Evolutionary conservation across 352 stramenopile species (phyloP), one percentile per base, ranked within the genome.

Genomic region (Thalassiosira allenii): DNA sequence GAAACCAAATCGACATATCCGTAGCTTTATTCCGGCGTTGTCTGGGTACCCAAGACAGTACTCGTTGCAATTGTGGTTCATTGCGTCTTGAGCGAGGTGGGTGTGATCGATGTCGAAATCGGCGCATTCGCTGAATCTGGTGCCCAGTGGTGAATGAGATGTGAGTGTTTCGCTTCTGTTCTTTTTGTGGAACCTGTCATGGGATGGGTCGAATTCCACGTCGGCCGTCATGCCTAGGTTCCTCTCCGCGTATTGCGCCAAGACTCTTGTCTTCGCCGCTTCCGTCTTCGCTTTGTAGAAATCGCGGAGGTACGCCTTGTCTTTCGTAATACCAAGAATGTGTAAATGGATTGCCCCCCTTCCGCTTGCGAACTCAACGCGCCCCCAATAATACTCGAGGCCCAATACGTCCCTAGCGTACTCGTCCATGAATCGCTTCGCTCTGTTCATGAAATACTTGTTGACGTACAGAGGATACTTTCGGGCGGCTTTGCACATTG

Each of bases 361-460:
- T 25, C 66, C 66, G 40, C 56, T 43, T 33, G 75, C 66, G 22
- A 83, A 83, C 22, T 83, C 75, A 0, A 83, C 33, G 14, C 75
- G 47, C 32, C 56, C 66, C 67, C 66, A 79, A 37, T 79, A 83
- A 52, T 79, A 54, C 9, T 79, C 53, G 17, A 83, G 47, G 22
- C 43, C 53, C 1, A 83, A 12, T 27, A 22, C 58, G 4, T 79
- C 22, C 49, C 75, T 75, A 2, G 59, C 14, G 14, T 75, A n/a
- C 6, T n/a, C 56, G 5, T 83, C 44, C 11, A 83, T 30, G 34
- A 79, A 83, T 2, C 25, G 23, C 4, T 59, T 61, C 3, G 22
- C 59, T 27, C 75, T 22, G 4, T 69, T 74, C 56, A 79, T 78
- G 43, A 83, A 83, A 30, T 70, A 83, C 25, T 83, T 34, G 47